phyloP scores from a whole-genome alignment of 1,284 basidiomycete genomes.

The Microbotryomycetes sp. region DNA sequence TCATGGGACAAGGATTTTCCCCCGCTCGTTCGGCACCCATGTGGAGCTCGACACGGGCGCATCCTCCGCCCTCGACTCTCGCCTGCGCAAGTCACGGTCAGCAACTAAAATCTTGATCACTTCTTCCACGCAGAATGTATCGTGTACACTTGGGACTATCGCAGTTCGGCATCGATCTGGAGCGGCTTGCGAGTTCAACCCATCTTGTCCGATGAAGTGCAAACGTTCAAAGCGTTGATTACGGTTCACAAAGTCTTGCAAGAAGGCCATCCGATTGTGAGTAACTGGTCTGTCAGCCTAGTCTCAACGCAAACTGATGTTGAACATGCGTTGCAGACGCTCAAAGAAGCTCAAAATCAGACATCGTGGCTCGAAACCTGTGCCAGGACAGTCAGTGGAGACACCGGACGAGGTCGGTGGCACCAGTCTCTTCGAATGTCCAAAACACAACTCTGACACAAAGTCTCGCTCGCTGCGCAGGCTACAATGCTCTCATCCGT shows the following conservation, averaged over 20 bases:
- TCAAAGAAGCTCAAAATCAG: constrained; percentile 93
- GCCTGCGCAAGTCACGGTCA: constrained; percentile 3
- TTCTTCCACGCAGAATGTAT: constrained; percentile 66
- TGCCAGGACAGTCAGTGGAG: constrained; percentile 73
- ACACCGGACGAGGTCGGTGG: constrained; percentile 65
- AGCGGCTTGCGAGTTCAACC: constrained; percentile 88
- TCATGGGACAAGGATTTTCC: too few relatives aligned
- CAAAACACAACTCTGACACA: background rate
- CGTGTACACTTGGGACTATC: constrained; percentile 97
- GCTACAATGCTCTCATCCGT: constrained; percentile 82
- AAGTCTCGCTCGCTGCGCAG: constrained; percentile 46
- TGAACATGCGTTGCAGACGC: too few relatives aligned
- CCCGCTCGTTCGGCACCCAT: constrained; percentile 1
- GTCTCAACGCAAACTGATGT: constrained; percentile 1
- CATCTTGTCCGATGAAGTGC: constrained; percentile 87
- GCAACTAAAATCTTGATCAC: constrained; percentile 1
- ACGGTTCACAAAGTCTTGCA: constrained; percentile 93
- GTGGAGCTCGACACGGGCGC: background rate
- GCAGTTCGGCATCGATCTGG: constrained; percentile 95
- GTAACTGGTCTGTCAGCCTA: constrained; percentile 39
- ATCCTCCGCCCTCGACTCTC: background rate
- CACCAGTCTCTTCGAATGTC: background rate
- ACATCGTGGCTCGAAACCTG: constrained; percentile 95
- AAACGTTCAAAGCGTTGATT: constrained; percentile 93
- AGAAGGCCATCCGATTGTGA: constrained; percentile 84